phyloP scores from a whole-genome alignment of 768 basidiomycete genomes.

The Amanita thiersii region DNA sequence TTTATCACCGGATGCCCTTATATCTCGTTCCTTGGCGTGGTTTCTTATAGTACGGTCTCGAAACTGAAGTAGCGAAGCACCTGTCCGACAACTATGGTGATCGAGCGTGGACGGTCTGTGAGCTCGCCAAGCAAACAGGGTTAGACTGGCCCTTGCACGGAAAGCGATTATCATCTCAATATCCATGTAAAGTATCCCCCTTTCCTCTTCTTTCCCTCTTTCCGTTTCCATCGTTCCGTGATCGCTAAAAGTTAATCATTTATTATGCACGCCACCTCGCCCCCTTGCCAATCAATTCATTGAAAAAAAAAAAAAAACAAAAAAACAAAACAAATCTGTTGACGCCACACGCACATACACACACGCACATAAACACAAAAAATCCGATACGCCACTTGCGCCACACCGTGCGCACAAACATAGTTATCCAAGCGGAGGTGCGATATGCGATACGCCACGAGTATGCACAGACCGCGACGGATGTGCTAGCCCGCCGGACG shows the following conservation, averaged over 20 bases:
- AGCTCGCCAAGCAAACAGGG: constrained; percentile 70
- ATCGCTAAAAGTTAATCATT: neutral
- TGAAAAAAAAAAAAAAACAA: no score
- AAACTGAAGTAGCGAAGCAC: constrained; percentile 89
- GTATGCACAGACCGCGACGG: constrained; percentile 87
- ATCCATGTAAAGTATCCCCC: constrained; percentile 58
- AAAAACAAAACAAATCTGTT: no score
- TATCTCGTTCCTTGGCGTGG: neutral
- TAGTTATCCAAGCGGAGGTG: constrained; percentile 89
- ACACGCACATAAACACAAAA: no score
- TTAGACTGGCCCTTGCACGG: constrained; percentile 85
- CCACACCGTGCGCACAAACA: neutral
- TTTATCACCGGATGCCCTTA: neutral
- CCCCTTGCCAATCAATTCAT: no score
- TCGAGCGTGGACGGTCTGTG: constrained; percentile 91
- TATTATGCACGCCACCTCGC: neutral
- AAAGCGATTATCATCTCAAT: constrained; percentile 54
- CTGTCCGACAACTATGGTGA: constrained; percentile 93
- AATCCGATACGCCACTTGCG: no score
- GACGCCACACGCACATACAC: no score
- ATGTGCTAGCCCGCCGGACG: constrained; percentile 88
- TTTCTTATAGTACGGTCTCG: constrained; percentile 66
- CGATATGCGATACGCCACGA: constrained; percentile 84
- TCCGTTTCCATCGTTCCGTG: neutral
- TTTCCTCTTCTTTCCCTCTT: neutral